Percentiles rank a stretch among this genome's conserved stretches.
These are phyloP conservation scores for Chenopodium formosanum DNA, from an alignment of 148 eudicot species.

Conservation along the genomic window DNA sequence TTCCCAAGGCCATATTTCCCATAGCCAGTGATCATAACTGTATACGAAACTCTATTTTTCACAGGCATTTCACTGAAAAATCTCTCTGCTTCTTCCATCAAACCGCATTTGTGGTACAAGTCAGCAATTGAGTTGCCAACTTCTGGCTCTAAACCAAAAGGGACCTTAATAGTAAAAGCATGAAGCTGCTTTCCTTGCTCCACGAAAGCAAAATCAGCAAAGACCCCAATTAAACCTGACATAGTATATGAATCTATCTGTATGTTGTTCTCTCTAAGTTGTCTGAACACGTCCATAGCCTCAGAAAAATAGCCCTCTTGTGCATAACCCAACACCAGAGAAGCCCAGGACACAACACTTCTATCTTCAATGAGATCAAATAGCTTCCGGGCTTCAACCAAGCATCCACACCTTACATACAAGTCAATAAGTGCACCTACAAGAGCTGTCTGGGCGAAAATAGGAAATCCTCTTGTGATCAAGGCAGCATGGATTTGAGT, in stretches of 20 bases:
- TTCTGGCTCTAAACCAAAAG: slow-evolving; percentile 49
- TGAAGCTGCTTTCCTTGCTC: slow-evolving; percentile 85
- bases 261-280: slow-evolving; percentile 45
- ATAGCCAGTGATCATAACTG: slow-evolving; percentile 79
- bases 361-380: slow-evolving; percentile 56
- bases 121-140: slow-evolving; percentile 70
- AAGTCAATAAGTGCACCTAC: slow-evolving; percentile 75
- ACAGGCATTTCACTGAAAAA: slow-evolving; percentile 51
- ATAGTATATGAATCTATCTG: slow-evolving; percentile 59
- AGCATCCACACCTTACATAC: slow-evolving; percentile 66
- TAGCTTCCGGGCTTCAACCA: slow-evolving; percentile 51
- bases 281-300: slow-evolving; percentile 60
- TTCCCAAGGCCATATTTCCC: slow-evolving; percentile 76
- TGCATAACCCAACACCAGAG: slow-evolving; percentile 70
- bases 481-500: slow-evolving; percentile 64
- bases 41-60: slow-evolving; percentile 67
- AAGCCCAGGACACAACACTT: slow-evolving; percentile 66
- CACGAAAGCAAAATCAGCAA: slow-evolving; percentile 74
- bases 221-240: slow-evolving; percentile 66
- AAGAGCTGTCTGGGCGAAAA: slow-evolving; percentile 40
- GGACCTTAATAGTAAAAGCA: slow-evolving; percentile 52
- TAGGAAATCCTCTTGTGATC: slow-evolving; percentile 44
- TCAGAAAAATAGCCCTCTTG: slow-evolving; percentile 49
- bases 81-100: slow-evolving; percentile 62
- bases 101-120: slow-evolving; percentile 82